A percentile compares a stretch with the other conserved stretches of the same genome.
phyloP scores from a whole-genome alignment of 768 basidiomycete species.

The Cytidiella melzeri region DNA sequence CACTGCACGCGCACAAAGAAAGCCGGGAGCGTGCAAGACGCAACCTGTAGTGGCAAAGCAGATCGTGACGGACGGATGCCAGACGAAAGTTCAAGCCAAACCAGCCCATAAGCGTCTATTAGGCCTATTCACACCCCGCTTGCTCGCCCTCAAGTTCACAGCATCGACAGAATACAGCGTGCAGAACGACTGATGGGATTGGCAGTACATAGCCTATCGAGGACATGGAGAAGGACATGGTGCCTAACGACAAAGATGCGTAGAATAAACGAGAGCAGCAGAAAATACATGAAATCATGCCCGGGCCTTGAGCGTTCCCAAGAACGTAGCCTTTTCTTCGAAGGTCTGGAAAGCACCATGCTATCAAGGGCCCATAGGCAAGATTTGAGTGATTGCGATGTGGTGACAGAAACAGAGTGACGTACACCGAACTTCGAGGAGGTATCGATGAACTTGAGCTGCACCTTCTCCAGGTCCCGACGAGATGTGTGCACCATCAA shows the following conservation, averaged over 20 bases:
- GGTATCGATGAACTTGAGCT: constrained; percentile 98
- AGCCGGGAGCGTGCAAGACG: constrained; percentile 12
- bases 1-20: constrained; percentile 12
- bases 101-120: no score
- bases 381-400: not conserved
- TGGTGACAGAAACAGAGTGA: constrained; percentile 19
- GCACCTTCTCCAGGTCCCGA: constrained; percentile 95
- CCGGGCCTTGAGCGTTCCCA: constrained; percentile 84
- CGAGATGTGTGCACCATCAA: constrained; percentile 95
- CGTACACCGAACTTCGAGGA: constrained; percentile 94
- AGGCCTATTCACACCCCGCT: no score
- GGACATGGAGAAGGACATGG: constrained; percentile 28
- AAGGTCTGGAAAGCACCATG: constrained; percentile 96
- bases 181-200: constrained; percentile 21
- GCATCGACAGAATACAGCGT: no score
- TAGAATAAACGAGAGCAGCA: constrained; percentile 30
- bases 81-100: no score
- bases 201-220: constrained; percentile 35
- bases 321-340: constrained; percentile 94
- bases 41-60: constrained; percentile 11
- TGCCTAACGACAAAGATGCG: constrained; percentile 28
- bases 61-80: no score
- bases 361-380: constrained; percentile 34
- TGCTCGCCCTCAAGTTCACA: no score
- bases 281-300: constrained; percentile 42